Evolutionary conservation across 2,329 filamentous ascomycete genomes (phyloP).

Genomic region (Alternaria gansuensis): DNA sequence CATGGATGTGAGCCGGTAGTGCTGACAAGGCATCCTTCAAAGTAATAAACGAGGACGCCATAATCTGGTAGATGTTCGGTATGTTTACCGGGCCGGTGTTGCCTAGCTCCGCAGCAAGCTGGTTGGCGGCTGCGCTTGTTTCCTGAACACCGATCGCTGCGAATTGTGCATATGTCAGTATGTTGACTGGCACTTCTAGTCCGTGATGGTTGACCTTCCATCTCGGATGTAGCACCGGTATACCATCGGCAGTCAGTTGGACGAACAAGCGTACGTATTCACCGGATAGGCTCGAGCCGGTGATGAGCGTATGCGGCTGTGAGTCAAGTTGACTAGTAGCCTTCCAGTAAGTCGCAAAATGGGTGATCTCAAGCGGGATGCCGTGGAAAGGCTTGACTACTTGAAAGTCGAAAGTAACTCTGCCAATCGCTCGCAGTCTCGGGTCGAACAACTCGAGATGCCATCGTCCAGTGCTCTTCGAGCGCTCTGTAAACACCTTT

Average conservation of each 20-base stretch:
- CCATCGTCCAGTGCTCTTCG: slow-evolving; percentile 79
- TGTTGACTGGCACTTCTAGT: slow-evolving; percentile 82
- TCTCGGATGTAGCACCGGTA: slow-evolving; percentile 85
- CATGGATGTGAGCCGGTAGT: slow-evolving; percentile 80
- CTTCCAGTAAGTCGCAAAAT: slow-evolving; percentile 99
- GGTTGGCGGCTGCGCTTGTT: slow-evolving; percentile 34
- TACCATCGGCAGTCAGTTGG: slow-evolving; percentile 85
- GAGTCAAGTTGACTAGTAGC: slow-evolving; percentile 92
- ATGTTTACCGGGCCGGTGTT: slow-evolving; percentile 45
- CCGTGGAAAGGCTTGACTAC: slow-evolving; percentile 96
- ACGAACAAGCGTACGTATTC: slow-evolving; percentile 93
- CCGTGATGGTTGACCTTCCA: slow-evolving; percentile 81
- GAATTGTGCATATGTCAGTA: slow-evolving; percentile 79
- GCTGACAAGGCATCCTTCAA: slow-evolving; percentile 78
- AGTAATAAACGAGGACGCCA: slow-evolving; percentile 80
- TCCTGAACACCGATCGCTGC: slow-evolving; percentile 56
- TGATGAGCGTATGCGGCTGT: slow-evolving; percentile 85
- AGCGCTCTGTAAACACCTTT: slow-evolving; percentile 78
- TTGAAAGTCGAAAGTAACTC: slow-evolving; percentile 92
- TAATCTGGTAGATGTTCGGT: slow-evolving; percentile 72
- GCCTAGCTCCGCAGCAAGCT: slow-evolving; percentile 38
- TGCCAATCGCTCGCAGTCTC: slow-evolving; percentile 86
- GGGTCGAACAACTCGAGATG: slow-evolving; percentile 93
- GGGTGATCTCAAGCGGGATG: slow-evolving; percentile 91
- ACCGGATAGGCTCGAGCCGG: slow-evolving; percentile 93